phyloP scores from a whole-genome alignment of 2,329 filamentous ascomycete species.

The Scedosporium boydii region DNA sequence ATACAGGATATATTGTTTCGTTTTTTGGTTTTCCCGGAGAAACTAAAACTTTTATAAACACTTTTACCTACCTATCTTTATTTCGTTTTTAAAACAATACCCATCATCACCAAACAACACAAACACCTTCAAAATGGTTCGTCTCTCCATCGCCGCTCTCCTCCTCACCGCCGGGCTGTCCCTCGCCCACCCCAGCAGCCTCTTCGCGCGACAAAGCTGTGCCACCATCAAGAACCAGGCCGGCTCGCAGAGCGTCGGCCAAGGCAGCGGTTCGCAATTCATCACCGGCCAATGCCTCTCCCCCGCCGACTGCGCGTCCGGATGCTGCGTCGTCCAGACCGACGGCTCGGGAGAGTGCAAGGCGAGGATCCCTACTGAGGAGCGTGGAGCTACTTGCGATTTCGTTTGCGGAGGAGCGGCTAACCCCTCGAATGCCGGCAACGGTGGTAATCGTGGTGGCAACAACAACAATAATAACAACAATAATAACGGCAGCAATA shows the following conservation, averaged over 20 bases:
- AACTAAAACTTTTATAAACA: no score
- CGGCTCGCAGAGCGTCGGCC: conserved; percentile 16
- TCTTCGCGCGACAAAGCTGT: conserved; percentile 1
- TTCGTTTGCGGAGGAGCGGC: background rate
- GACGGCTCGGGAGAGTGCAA: conserved; percentile 8
- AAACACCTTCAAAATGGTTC: conserved; percentile 2
- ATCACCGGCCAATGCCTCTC: conserved; percentile 17
- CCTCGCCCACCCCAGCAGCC: background rate
- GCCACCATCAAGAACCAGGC: conserved; percentile 8
- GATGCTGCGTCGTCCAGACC: conserved; percentile 18
- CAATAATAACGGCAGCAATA: background rate
- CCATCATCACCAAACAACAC: no score
- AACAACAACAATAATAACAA: background rate
- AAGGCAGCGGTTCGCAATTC: conserved; percentile 16
- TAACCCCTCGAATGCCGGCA: background rate
- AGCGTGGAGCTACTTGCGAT: background rate
- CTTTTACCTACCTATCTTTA: background rate
- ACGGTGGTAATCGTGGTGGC: background rate
- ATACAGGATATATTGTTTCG: no score
- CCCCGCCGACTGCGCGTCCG: conserved; percentile 19
- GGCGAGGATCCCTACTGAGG: background rate
- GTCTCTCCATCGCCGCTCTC: conserved; percentile 11
- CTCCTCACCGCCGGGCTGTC: background rate
- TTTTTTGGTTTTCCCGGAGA: no score
- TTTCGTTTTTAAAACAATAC: no score